Base-by-base conservation (phyloP, 805 yeast species). In the Nakazawaea holstii region DNA sequence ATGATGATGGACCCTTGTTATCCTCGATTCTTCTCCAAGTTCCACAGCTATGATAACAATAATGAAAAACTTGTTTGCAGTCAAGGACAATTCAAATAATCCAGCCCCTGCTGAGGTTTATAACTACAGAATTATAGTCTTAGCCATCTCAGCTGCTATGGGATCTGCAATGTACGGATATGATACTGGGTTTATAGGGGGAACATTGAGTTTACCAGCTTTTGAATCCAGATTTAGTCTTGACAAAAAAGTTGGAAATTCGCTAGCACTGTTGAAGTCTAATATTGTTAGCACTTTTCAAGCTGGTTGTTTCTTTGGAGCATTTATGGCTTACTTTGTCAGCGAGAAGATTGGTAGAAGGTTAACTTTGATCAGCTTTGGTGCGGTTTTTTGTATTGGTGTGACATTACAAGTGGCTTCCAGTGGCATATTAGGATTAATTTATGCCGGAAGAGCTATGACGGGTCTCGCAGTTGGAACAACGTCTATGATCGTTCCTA, bases 171-270 rank as follows among this genome's bases (percentile, higher is more conserved):
- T 73, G 50, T 73, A 76, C 47, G 82, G 82, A 10, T 77, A 77
- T 56, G 82, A 77, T 54, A 71, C 79, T 35, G 80, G 80, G 4
- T 76, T 74, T 58, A 73, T 76, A 40, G 82, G 81, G 9, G 75
- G 78, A 11, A 72, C 79, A 4, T 69, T 74, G 14, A 59, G 74
- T 1, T 59, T 77, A 40, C 60, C 58, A 6, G 69, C 78, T 3
- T 77, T 77, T 57, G 55, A 62, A 46, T 45, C 52, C 3, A 77
- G 72, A 53, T 77, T 77, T 55, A 74, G 71, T 14, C 54, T 74
- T 30, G 68, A 60, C 45, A 59, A 59, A 57, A 47, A 68, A 4
- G 28, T 60, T 0, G 39, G 52, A 2, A 52, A 59, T 17, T 56
- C 59, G 2, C 66, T 54, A 67, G 55, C 68, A 1, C 45, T 41